Evolutionary conservation across 2,329 filamentous ascomycete genomes (phyloP).

Genomic region (Fusarium pininemorale): DNA sequence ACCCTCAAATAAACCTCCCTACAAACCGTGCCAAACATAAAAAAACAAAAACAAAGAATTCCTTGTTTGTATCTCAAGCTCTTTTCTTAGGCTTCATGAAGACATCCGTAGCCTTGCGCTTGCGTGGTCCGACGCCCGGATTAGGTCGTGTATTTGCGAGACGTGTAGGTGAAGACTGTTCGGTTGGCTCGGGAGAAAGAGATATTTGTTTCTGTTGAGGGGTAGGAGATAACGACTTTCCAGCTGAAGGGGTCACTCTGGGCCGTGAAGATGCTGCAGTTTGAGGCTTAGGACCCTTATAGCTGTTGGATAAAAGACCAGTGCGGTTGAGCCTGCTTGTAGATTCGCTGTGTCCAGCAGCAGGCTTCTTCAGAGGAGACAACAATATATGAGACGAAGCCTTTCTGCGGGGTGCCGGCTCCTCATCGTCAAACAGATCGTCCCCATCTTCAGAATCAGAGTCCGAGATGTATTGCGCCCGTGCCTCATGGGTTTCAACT

Average conservation of each 20-base stretch:
- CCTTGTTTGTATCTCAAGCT: background rate
- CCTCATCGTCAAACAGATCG: slow-evolving; percentile 39
- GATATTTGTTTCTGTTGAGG: slow-evolving; percentile 32
- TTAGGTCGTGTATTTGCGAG: slow-evolving; percentile 8
- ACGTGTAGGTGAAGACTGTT: slow-evolving; percentile 34
- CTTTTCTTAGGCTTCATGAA: slow-evolving; percentile 60
- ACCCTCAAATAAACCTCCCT: background rate
- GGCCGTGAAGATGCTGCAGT: slow-evolving; percentile 15
- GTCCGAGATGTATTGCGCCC: slow-evolving; percentile 54
- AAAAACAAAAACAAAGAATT: background rate
- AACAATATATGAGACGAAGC: slow-evolving; percentile 17
- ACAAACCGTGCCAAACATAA: background rate
- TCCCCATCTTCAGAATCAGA: slow-evolving; percentile 44
- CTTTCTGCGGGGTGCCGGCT: slow-evolving; percentile 10
- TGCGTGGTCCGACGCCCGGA: slow-evolving; percentile 40
- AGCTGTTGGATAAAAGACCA: slow-evolving; percentile 43
- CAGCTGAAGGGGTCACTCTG: slow-evolving; percentile 3
- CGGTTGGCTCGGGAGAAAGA: slow-evolving; percentile 28
- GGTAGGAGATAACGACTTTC: slow-evolving; percentile 15
- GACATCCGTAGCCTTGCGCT: slow-evolving; percentile 59
- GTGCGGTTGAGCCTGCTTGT: slow-evolving; percentile 20
- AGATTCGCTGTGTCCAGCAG: background rate
- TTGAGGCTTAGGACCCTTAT: slow-evolving; percentile 36
- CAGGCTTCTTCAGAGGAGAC: slow-evolving; percentile 35
- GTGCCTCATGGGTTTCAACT: slow-evolving; percentile 46